Evolutionary conservation across 1,284 basidiomycete species (phyloP).

Genomic region (Ustilago trichophora): DNA sequence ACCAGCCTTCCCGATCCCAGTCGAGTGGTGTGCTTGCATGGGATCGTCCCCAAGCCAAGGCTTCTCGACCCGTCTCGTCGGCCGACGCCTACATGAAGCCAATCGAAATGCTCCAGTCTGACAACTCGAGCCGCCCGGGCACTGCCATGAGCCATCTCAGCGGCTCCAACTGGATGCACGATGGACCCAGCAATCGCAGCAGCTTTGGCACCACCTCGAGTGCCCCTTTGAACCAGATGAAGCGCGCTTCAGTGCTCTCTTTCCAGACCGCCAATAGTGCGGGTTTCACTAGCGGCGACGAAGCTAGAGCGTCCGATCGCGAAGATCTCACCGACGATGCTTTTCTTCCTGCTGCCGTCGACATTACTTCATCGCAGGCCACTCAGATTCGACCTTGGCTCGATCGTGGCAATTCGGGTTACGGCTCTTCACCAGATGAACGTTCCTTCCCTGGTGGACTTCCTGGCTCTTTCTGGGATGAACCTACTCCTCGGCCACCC

Average conservation of each 20-base stretch:
- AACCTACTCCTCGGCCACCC: conserved; percentile 1
- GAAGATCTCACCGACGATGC: conserved; percentile 18
- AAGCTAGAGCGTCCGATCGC: conserved; percentile 29
- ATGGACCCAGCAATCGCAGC: conserved; percentile 48
- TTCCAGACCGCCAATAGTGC: conserved; percentile 62
- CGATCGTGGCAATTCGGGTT: conserved; percentile 14
- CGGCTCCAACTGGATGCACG: conserved; percentile 40
- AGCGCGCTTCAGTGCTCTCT: conserved; percentile 54
- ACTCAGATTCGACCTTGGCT: conserved; percentile 36
- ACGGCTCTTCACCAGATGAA: conserved; percentile 34
- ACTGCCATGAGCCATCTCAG: conserved; percentile 47
- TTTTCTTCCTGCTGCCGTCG: neutral
- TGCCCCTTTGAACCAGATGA: conserved; percentile 24
- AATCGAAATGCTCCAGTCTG: conserved; percentile 24
- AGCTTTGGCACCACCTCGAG: conserved; percentile 40
- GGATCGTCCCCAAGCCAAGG: neutral
- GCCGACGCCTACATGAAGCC: conserved; percentile 46
- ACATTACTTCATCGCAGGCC: neutral
- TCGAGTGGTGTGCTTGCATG: conserved; percentile 1
- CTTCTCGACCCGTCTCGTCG: conserved; percentile 37
- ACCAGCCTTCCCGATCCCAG: conserved; percentile 11
- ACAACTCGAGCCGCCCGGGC: conserved; percentile 34
- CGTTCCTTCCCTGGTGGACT: conserved; percentile 35
- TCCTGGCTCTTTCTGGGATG: conserved; percentile 39
- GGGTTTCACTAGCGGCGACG: conserved; percentile 50